phyloP scores from a whole-genome alignment of 768 basidiomycete genomes.

The Hericium coralloides region DNA sequence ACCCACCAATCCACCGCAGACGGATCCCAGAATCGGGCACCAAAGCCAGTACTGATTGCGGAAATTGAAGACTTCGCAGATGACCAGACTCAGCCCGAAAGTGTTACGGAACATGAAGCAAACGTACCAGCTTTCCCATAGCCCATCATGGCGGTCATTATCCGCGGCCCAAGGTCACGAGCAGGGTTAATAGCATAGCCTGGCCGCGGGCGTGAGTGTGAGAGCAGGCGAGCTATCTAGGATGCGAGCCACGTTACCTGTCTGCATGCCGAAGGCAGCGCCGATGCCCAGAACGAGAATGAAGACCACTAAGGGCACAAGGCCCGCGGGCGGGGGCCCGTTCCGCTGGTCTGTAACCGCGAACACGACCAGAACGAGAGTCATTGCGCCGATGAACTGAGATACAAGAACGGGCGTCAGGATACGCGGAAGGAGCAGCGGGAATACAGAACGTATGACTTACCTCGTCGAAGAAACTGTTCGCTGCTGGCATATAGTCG shows the following conservation, averaged over 20 bases:
- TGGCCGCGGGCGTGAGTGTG: conserved; percentile 9
- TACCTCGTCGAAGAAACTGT: conserved; percentile 41
- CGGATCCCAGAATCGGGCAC: conserved; percentile 54
- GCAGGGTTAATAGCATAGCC: conserved; percentile 63
- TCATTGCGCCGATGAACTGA: conserved; percentile 40
- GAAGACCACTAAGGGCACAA: conserved; percentile 34
- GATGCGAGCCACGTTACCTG: conserved; percentile 18
- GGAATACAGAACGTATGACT: neutral
- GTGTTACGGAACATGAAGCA: neutral
- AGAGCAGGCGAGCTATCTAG: neutral
- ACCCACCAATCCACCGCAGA: conserved; percentile 49
- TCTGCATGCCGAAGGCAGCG: conserved; percentile 53
- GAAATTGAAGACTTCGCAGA: conserved; percentile 28
- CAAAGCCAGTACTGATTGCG: conserved; percentile 66
- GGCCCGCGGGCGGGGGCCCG: conserved; percentile 35
- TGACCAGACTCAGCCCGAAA: neutral
- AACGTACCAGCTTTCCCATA: neutral
- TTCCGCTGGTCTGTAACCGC: conserved; percentile 46
- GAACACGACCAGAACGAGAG: conserved; percentile 48
- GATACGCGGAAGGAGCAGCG: too few relatives aligned
- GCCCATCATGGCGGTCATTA: conserved; percentile 62
- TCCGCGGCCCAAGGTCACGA: conserved; percentile 61
- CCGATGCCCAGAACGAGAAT: conserved; percentile 50
- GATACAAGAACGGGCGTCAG: neutral
- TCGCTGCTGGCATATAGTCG: conserved; percentile 30